Evolutionary conservation across 495 filamentous ascomycete species (phyloP), one percentile per base, ranked within the genome.

Genomic region (Penicillium ucsense): DNA sequence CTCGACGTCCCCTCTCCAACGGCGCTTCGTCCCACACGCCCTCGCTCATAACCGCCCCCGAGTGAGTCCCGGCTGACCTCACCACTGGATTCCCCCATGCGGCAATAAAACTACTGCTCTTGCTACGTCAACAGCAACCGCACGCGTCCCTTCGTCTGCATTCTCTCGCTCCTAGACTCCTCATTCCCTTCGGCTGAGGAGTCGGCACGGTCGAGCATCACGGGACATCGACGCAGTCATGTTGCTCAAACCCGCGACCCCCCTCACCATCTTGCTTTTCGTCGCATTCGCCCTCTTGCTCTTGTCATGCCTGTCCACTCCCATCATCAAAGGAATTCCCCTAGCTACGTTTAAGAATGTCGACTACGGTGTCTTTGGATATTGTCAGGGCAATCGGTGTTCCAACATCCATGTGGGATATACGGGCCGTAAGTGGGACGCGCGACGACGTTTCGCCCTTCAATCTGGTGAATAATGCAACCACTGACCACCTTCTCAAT

Each of bases 331-430:
- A 55, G 75, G 70, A 8, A 90, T 98, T 32, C 88, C 88, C 2
- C 73, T 98, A 6, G 89, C 84, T 11, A 83, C 78, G 8, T 92
- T 80, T 58, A 60, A 81, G 12, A 81, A 83, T 49, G 77, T 87
- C 53, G 81, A 84, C 45, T 94, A 95, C 67, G 92, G 92, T 5
- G 92, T 97, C 8, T 92, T 96, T 71, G 92, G 92, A 8, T 95
- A 81, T 56, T 98, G 92, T 67, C 72, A 81, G 44, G 64, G 60
- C 5, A 61, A 60, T 30, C 53, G 58, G 37, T 97, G 92, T 61
- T 87, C 76, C 51, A 69, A 69, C n/a, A 79, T 89, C 48, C 75
- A 81, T 58, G 75, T 97, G 50, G 92, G 94, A 57, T 98, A 98
- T 66, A 80, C 82, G 54, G 84, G 81, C 55, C 77, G 90, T 96